Conservation (phyloP, 169 alveolate genomes). For the Perkinsus marinus region DNA sequence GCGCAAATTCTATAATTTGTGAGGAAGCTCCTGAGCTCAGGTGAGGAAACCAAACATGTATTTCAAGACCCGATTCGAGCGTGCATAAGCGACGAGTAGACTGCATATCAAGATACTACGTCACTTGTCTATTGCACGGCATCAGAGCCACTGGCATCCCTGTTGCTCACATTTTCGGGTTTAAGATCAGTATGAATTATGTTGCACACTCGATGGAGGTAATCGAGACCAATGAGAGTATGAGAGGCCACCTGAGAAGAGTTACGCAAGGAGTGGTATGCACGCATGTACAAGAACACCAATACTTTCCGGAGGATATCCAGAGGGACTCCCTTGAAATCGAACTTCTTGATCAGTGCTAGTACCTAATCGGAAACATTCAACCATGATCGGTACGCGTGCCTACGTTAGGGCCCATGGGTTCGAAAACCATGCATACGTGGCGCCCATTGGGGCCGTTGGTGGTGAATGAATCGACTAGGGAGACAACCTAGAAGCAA, state of each 20-base stretch:
- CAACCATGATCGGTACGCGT: background rate
- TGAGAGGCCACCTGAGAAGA: conserved; percentile 88
- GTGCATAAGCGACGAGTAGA: no score
- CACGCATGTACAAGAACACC: background rate
- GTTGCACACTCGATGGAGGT: conserved; percentile 79
- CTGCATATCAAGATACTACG: no score
- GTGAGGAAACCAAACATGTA: no score
- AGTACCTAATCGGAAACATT: conserved; percentile 32
- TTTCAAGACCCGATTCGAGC: no score
- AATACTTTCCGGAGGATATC: background rate
- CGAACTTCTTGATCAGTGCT: conserved; percentile 81
- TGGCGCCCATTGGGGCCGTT: conserved; percentile 94
- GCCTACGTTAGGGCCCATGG: conserved; percentile 83
- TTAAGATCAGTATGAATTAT: conserved; percentile 98
- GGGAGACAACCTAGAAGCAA: conserved; percentile 69
- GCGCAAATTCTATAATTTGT: no score
- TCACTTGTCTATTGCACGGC: no score
- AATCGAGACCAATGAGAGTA: conserved; percentile 90
- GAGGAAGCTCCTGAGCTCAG: no score
- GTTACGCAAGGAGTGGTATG: background rate
- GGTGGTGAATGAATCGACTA: conserved; percentile 81
- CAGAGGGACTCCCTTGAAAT: conserved; percentile 70
- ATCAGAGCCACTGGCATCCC: background rate
- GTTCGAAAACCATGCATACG: conserved; percentile 94
- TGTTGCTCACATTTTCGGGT: conserved; percentile 87